phyloP scores from a whole-genome alignment of 805 yeast species.

The Yueomyces sp. region DNA sequence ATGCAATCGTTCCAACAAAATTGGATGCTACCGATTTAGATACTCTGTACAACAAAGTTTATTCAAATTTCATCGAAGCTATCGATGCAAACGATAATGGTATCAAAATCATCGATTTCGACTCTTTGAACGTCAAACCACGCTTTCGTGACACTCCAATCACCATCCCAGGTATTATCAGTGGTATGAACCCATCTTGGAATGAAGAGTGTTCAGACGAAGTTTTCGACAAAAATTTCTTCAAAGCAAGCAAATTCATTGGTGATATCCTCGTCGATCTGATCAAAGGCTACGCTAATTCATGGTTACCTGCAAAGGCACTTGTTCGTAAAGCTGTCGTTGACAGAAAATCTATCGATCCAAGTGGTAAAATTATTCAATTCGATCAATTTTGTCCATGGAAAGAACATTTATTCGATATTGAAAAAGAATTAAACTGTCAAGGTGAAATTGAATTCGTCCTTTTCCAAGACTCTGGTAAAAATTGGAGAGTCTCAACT shows the following conservation, averaged over 20 bases:
- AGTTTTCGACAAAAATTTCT: slow-evolving; percentile 53
- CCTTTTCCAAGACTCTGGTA: slow-evolving; percentile 60
- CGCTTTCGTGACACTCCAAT: slow-evolving; percentile 61
- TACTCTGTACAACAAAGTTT: slow-evolving; percentile 60
- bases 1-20: slow-evolving; percentile 1
- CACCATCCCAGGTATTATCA: slow-evolving; percentile 64
- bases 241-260: slow-evolving; percentile 65
- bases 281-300: slow-evolving; percentile 58
- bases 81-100: slow-evolving; percentile 97
- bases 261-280: slow-evolving; percentile 64
- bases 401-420: slow-evolving; percentile 78
- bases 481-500: slow-evolving; percentile 78
- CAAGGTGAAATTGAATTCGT: slow-evolving; percentile 58
- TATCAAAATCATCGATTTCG: slow-evolving; percentile 48
- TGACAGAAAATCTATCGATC: slow-evolving; percentile 42
- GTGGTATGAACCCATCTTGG: slow-evolving; percentile 81
- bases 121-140: slow-evolving; percentile 30
- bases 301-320: slow-evolving; percentile 85
- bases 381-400: slow-evolving; percentile 79
- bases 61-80: slow-evolving; percentile 77
- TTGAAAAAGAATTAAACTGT: slow-evolving; percentile 45
- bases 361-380: slow-evolving; percentile 59
- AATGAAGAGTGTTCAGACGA: slow-evolving; percentile 52
- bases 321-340: slow-evolving; percentile 62
- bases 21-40: slow-evolving; percentile 32